Base-by-base conservation (phyloP, 2,329 filamentous ascomycete species). In the Fusarium buharicum region DNA sequence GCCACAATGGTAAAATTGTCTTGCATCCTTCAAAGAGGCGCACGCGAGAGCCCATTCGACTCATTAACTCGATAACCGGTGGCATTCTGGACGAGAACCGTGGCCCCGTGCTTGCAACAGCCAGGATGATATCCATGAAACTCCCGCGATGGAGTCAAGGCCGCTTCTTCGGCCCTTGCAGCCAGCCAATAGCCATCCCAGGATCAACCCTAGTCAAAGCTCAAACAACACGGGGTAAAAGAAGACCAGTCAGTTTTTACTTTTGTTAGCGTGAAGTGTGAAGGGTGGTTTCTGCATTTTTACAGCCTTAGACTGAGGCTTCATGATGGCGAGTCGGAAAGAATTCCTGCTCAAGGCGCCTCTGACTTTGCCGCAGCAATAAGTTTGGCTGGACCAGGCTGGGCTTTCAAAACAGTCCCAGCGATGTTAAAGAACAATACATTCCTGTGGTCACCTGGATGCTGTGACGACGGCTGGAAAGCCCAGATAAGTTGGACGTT, bases 151-250 rank as follows among this genome's bases (percentile, higher is more conserved):
- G 49, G 55, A 49, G 37, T 51, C 55, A 20, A 48, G 50, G 39
- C 52, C 50, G 45, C 39, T n/a, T 50, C 34, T 36, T 33, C n/a
- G 37, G 44, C 55, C 59, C 66, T 58, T 50, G 50, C 58, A 66
- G 50, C 58, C 38, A 68, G 49, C 63, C 59, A 61, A 64, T 67
- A 55, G 34, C 39, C 34, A 18, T 34, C 13, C 16, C n/a, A 6
- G 17, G 37, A 28, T 36, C 27, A 18, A 49, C 51, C 62, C 67
- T 57, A 50, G 67, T 60, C 52, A 39, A 59, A 68, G 41, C 64
- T 69, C 62, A 68, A 69, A 69, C 67, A 62, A 40, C 44, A 53
- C 49, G 62, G 64, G 59, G 59, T 50, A 48, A 34, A 45, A 45
- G 37, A 31, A 34, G 41, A 38, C 8, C 36, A 27, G 45, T 45